Conservation (phyloP, 495 filamentous ascomycete species). For the Aspergillus cristatus region DNA sequence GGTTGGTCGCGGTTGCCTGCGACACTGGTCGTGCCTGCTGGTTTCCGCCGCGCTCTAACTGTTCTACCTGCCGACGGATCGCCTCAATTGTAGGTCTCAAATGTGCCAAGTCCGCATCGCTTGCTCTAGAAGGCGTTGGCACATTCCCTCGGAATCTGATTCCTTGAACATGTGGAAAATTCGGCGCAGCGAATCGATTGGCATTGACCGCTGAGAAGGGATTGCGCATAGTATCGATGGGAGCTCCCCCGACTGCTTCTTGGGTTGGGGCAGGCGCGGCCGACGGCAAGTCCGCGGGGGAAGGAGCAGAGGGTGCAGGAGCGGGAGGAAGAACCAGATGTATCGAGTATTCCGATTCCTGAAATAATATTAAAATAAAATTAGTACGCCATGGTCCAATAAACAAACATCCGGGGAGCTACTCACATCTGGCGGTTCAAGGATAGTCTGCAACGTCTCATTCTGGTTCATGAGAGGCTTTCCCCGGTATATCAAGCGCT, state of each 20-base stretch:
- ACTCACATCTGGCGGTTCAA: slow-evolving; percentile 48
- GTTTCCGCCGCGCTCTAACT: slow-evolving; percentile 5
- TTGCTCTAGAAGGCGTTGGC: slow-evolving; percentile 1
- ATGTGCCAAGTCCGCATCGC: slow-evolving; percentile 11
- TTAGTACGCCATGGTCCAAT: slow-evolving; percentile 6
- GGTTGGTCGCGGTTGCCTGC: slow-evolving; percentile 1
- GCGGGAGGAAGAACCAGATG: slow-evolving; percentile 54
- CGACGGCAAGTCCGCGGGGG: slow-evolving; percentile 2
- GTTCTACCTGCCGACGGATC: slow-evolving; percentile 14
- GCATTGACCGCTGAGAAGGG: slow-evolving; percentile 2
- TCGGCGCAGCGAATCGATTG: slow-evolving; percentile 5
- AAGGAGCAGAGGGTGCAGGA: slow-evolving; percentile 6
- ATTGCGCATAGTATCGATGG: slow-evolving; percentile 4
- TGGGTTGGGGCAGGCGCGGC: neutral
- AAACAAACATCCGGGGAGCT: neutral
- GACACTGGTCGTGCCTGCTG: neutral
- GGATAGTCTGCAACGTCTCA: slow-evolving; percentile 47
- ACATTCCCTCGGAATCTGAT: slow-evolving; percentile 7
- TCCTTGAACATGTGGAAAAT: slow-evolving; percentile 6
- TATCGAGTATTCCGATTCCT: slow-evolving; percentile 28
- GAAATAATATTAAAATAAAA: slow-evolving; percentile 30
- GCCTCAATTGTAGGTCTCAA: slow-evolving; percentile 12
- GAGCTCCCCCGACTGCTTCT: neutral
- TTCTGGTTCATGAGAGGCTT: slow-evolving; percentile 44
- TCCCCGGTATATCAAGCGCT: slow-evolving; percentile 61